Base-by-base conservation (phyloP, 139 green algal species). In the Closterium sp. region DNA sequence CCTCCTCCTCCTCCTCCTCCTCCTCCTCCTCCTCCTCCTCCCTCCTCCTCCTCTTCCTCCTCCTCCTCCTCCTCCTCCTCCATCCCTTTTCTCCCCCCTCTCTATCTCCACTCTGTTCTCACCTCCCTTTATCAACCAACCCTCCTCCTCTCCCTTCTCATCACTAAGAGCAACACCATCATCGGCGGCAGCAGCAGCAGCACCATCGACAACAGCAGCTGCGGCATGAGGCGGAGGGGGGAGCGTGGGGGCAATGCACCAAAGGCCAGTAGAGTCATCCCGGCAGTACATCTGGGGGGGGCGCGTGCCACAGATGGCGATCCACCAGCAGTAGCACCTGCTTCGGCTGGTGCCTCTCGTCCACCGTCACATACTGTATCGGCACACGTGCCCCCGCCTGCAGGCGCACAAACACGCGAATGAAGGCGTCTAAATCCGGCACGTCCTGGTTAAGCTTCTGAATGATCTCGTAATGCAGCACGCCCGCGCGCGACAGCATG, bases 401-500 rank as follows among this genome's bases (percentile, higher is more conserved):
- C 22, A 87, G 4, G 0, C 17, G 38, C 34, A 90, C 88, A 91
- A 97, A 93, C 6, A 90, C 91, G 0, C 22, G 30, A 11, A 79
- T 22, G 32, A 97, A 95, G 7, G 91, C 30, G 7, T 90, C 89
- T 79, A 99, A 91, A 93, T 96, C 92, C 22, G 97, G 96, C 5
- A 97, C 98, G 31, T 96, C 91, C 10, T 87, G 73, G 21, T 96
- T 94, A 21, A 99, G 90, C 1, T 90, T 70, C 0, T 95, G 97
- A 86, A 99, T 96, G 91, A 99, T 96, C 17, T 97, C 96, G 86
- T 97, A 89, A 92, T 97, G 98, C 32, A 97, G 96, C 27, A 98
- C 94, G 21, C 93, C 92, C 24, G 95, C 94, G 22, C 96, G 92
- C 73, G 96, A 89, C 0, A 96, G 92, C 88, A 94, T 92, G 92